Evolutionary conservation across 2,329 filamentous ascomycete species (phyloP).

Genomic region (Alternaria consortialis): DNA sequence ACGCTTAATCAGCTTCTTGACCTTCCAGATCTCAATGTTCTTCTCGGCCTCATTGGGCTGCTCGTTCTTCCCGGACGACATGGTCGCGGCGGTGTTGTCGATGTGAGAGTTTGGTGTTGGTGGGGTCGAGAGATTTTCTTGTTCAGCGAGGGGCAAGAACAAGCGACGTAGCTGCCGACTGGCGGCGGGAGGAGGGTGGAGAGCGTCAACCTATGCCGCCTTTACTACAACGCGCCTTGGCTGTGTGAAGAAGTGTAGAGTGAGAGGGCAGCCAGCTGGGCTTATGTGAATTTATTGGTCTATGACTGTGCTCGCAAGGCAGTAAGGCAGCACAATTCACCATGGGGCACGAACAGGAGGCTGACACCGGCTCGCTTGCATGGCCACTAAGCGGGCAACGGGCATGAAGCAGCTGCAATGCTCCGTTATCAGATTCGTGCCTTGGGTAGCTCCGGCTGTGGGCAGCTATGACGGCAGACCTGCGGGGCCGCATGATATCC

Average conservation of each 20-base stretch:
- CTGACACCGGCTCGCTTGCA: conserved; percentile 25
- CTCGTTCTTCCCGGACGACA: conserved; percentile 46
- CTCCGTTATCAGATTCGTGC: conserved; percentile 12
- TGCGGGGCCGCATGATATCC: conserved; percentile 17
- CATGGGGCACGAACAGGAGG: neutral
- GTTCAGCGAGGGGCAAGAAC: conserved; percentile 24
- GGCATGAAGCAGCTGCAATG: conserved; percentile 5
- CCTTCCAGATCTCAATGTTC: conserved; percentile 95
- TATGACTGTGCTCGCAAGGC: neutral
- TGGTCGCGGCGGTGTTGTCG: conserved; percentile 37
- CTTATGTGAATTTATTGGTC: conserved; percentile 21
- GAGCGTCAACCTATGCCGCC: conserved; percentile 17
- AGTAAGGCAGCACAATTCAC: neutral
- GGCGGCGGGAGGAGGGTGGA: conserved; percentile 22
- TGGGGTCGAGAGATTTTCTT: conserved; percentile 32
- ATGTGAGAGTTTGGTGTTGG: conserved; percentile 22
- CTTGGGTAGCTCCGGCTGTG: conserved; percentile 11
- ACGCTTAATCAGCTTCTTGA: conserved; percentile 99
- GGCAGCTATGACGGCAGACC: conserved; percentile 20
- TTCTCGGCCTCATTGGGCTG: conserved; percentile 96
- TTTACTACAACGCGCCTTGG: conserved; percentile 6
- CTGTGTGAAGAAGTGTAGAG: neutral
- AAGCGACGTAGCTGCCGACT: conserved; percentile 27
- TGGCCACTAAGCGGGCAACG: conserved; percentile 24
- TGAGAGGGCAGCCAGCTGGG: conserved; percentile 5